Percentiles rank a stretch among this genome's conserved stretches.
Conservation (phyloP, 768 basidiomycete genomes). For the Nidularia pulvinata region DNA sequence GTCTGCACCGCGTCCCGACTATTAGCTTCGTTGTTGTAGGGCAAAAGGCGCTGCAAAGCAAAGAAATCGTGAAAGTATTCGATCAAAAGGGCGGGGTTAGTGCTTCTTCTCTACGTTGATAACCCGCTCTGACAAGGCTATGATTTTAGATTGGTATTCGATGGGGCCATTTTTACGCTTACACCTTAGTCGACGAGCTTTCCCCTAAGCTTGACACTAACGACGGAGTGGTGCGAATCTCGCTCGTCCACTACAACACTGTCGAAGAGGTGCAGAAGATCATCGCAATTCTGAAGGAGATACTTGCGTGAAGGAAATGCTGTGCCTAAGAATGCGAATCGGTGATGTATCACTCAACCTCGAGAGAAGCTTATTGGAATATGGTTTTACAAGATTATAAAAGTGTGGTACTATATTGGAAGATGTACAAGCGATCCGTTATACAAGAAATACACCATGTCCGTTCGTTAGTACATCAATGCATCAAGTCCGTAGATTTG, state of each 20-base stretch:
- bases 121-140: neutral
- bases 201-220: conserved; percentile 54
- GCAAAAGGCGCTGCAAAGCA: conserved; percentile 53
- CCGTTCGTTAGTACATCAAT: neutral
- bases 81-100: conserved; percentile 65
- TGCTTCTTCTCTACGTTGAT: conserved; percentile 4
- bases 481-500: neutral
- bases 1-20: conserved; percentile 57
- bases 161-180: conserved; percentile 80
- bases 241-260: conserved; percentile 81
- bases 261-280: conserved; percentile 66
- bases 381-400: neutral
- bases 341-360: neutral
- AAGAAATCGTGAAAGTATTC: conserved; percentile 62
- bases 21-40: conserved; percentile 72
- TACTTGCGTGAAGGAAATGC: conserved; percentile 24
- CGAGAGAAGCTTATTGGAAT: neutral
- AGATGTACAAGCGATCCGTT: too few relatives aligned
- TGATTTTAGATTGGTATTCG: conserved; percentile 67
- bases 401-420: neutral
- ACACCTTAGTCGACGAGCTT: conserved; percentile 53
- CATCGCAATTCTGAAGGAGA: conserved; percentile 51
- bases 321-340: neutral
- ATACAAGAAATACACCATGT: neutral
- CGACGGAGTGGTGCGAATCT: conserved; percentile 75